Percentiles rank a stretch among this genome's conserved stretches.
Evolutionary conservation across 73 alveolate species (phyloP).

Genomic region (Paramecium pentaurelia): DNA sequence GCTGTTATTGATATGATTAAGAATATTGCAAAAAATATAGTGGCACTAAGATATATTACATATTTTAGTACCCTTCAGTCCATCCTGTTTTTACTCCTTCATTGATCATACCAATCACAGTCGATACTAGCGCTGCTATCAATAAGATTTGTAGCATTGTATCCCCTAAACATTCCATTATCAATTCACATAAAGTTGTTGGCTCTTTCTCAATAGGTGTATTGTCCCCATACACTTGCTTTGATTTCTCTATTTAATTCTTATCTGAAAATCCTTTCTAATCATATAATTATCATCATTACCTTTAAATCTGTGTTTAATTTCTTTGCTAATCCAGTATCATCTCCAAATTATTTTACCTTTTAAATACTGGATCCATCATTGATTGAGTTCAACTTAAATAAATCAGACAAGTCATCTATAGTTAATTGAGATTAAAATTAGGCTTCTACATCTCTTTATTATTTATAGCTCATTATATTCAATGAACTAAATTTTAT

Average conservation of each 20-base stretch:
- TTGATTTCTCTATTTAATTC: not conserved
- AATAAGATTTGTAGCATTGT: constrained; percentile 86
- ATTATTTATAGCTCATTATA: not conserved
- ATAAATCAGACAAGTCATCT: not conserved
- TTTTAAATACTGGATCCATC: constrained; percentile 10
- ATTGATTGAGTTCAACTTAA: not conserved
- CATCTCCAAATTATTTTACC: constrained; percentile 24
- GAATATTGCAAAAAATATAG: constrained; percentile 86
- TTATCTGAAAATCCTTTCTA: constrained; percentile 47
- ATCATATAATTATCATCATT: not conserved
- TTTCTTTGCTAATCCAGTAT: constrained; percentile 37
- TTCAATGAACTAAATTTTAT: not conserved
- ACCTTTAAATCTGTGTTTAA: constrained; percentile 58
- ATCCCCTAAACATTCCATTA: constrained; percentile 92
- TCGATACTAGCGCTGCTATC: constrained; percentile 91
- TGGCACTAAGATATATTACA: constrained; percentile 76
- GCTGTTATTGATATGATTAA: constrained; percentile 90
- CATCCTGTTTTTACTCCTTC: constrained; percentile 80
- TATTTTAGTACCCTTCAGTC: constrained; percentile 89
- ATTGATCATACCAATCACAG: constrained; percentile 89
- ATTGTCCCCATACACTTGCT: constrained; percentile 41
- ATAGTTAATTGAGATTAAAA: not conserved
- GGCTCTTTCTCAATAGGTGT: constrained; percentile 46
- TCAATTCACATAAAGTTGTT: constrained; percentile 52
- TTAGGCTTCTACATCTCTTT: not conserved